phyloP scores from a whole-genome alignment of 306 rosid species.

The Astragalus glycyphyllos region DNA sequence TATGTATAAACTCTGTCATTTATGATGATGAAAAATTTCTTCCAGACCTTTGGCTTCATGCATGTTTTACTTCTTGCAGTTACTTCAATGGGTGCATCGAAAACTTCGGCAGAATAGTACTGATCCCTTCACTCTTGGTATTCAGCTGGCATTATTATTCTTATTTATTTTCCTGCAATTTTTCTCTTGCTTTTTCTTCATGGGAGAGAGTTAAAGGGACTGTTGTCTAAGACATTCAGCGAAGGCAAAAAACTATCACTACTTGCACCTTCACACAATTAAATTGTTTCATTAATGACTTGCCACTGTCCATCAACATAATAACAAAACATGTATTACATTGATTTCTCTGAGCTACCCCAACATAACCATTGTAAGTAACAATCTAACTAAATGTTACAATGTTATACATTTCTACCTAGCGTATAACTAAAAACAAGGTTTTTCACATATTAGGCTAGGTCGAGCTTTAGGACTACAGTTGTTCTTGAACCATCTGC shows the following conservation, averaged over 20 bases:
- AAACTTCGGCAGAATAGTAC: slow-evolving; percentile 69
- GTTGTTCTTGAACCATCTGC: slow-evolving; percentile 27
- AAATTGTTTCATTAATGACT: slow-evolving; percentile 9
- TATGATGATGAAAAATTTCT: slow-evolving; percentile 31
- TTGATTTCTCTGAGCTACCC: background rate
- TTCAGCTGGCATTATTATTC: slow-evolving; percentile 41
- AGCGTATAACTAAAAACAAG: slow-evolving; percentile 2
- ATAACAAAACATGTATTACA: slow-evolving; percentile 17
- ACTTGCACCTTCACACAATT: slow-evolving; percentile 26
- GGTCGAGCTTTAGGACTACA: slow-evolving; percentile 14
- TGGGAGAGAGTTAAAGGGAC: slow-evolving; percentile 10
- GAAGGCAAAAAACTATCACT: slow-evolving; percentile 25
- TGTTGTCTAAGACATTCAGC: slow-evolving; percentile 31
- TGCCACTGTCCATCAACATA: slow-evolving; percentile 25
- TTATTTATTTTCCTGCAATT: slow-evolving; percentile 34
- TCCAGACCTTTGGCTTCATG: slow-evolving; percentile 45
- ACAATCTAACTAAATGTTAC: slow-evolving; percentile 3
- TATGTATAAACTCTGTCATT: slow-evolving; percentile 48
- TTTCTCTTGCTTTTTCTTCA: slow-evolving; percentile 28
- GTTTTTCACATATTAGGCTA: slow-evolving; percentile 25
- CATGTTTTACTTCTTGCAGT: slow-evolving; percentile 65
- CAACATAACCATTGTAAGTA: slow-evolving; percentile 3
- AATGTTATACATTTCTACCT: background rate
- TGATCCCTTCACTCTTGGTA: slow-evolving; percentile 70
- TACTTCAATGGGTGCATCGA: slow-evolving; percentile 84